phyloP scores from a whole-genome alignment of 129 eudicot species.

The Artemisia argyi region DNA sequence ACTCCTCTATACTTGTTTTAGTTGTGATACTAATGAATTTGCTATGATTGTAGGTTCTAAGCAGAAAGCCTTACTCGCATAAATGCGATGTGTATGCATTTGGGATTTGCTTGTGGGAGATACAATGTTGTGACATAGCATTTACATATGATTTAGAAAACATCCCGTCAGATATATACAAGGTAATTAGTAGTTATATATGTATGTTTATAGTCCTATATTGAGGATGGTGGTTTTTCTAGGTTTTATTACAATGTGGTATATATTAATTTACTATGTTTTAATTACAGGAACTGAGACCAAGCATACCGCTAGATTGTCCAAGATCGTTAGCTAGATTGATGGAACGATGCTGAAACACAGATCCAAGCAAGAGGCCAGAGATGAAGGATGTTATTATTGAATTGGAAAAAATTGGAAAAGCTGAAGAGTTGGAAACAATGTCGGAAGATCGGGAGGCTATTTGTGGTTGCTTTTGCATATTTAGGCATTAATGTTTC shows the following conservation, averaged over 20 bases:
- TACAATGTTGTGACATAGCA: conserved; percentile 44
- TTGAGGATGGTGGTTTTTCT: no score
- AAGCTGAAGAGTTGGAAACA: conserved; percentile 30
- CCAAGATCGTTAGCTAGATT: conserved; percentile 34
- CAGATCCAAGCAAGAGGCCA: conserved; percentile 38
- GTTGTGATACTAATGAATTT: background rate
- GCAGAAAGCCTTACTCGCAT: conserved; percentile 29
- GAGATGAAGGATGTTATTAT: conserved; percentile 47
- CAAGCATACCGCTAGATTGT: conserved; percentile 41
- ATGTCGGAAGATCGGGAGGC: conserved; percentile 14
- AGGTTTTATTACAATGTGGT: no score
- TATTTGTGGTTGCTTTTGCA: conserved; percentile 21
- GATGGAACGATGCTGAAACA: conserved; percentile 47
- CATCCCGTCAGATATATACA: conserved; percentile 29
- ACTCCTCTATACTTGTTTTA: background rate
- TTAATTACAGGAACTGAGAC: conserved; percentile 33
- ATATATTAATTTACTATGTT: background rate
- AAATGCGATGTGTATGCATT: conserved; percentile 50
- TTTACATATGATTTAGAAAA: conserved; percentile 35
- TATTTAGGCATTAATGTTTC: background rate
- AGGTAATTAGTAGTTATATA: conserved; percentile 16
- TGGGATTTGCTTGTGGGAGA: conserved; percentile 58
- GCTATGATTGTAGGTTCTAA: conserved; percentile 24
- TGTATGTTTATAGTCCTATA: background rate
- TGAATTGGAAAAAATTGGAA: conserved; percentile 30